A percentile compares a stretch with the other conserved stretches of the same genome.
Conservation (phyloP, 345 rosid species). For the Gossypium ekmanianum region DNA sequence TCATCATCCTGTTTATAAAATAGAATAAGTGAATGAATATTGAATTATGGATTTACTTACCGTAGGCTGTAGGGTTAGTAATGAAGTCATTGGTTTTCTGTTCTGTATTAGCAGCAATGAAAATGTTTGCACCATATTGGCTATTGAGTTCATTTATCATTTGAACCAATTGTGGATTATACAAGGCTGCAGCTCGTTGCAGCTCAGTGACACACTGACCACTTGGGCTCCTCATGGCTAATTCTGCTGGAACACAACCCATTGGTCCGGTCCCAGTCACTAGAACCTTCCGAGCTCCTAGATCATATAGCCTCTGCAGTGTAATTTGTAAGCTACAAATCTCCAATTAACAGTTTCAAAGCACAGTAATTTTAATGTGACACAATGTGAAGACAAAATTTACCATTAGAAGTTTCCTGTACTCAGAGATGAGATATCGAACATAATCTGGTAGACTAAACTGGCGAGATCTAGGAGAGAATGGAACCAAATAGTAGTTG, state of each 20-base stretch:
- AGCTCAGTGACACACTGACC: constrained; percentile 57
- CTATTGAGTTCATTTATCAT: constrained; percentile 50
- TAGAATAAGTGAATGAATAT: too few species aligned
- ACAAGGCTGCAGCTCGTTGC: constrained; percentile 56
- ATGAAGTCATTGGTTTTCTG: constrained; percentile 51
- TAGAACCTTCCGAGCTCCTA: constrained; percentile 77
- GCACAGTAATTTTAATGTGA: background rate
- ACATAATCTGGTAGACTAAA: constrained; percentile 48
- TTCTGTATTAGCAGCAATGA: constrained; percentile 50
- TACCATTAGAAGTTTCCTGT: constrained; percentile 47
- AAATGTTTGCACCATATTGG: constrained; percentile 38
- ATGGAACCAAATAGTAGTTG: constrained; percentile 72
- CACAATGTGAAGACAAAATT: background rate
- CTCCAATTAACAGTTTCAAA: background rate
- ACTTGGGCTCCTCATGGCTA: constrained; percentile 47
- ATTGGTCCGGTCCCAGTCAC: constrained; percentile 88
- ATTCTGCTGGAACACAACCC: constrained; percentile 78
- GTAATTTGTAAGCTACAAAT: background rate
- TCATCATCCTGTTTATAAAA: background rate
- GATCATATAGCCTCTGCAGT: constrained; percentile 23
- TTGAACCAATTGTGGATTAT: constrained; percentile 54
- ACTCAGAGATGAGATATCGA: constrained; percentile 46
- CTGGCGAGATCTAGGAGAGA: constrained; percentile 57
- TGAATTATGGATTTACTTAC: constrained; percentile 26
- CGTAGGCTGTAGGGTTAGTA: constrained; percentile 49